Base-by-base conservation (phyloP, 129 eudicot species). In the Logfia minima region DNA sequence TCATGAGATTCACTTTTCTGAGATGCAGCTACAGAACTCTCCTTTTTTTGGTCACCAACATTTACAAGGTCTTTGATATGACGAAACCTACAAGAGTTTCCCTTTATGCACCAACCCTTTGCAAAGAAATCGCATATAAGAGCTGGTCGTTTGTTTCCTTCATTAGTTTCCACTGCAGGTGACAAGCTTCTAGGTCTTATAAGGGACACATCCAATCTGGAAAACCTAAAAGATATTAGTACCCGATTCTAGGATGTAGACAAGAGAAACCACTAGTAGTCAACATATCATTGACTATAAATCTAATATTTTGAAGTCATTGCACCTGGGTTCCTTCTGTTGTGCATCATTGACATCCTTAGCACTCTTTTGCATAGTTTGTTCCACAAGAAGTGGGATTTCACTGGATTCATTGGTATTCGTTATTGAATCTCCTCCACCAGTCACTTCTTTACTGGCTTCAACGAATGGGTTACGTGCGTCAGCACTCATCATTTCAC, bases 41-140 rank as follows among this genome's bases (percentile, higher is more conserved):
- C 87, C 11, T 61, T 81, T 59, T 66, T 51, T 70, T 81, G 71
- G 78, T 83, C 77, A 55, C 66, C 65, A 31, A 14, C 68, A 69
- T 79, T 78, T 48, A 28, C 58, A 17, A 60, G 37, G 17, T 86
- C 91, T 62, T 53, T 89, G 53, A 79, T 70, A 72, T 92, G 99
- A 86, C 86, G 90, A 75, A 92, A 92, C 79, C 85, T 89, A 85
- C 99, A 95, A 41, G 96, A 89, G 64, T 81, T 89, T 52, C 99
- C 99, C 76, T 89, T 95, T 34, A 95, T 89, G 85, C 99, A 95
- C 99, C 99, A 95, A 72, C 99, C 99, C 78, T 89, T 86, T 52
- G 91, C 89, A 77, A 83, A 90, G 83, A 84, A 92, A 21, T 88
- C 88, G 68, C 99, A 95, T 48, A 83, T 53, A 41, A 92, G 64